These are phyloP conservation scores for Flueggea neowawraea DNA, from an alignment of 441 rosid genomes.

Conservation along the genomic window DNA sequence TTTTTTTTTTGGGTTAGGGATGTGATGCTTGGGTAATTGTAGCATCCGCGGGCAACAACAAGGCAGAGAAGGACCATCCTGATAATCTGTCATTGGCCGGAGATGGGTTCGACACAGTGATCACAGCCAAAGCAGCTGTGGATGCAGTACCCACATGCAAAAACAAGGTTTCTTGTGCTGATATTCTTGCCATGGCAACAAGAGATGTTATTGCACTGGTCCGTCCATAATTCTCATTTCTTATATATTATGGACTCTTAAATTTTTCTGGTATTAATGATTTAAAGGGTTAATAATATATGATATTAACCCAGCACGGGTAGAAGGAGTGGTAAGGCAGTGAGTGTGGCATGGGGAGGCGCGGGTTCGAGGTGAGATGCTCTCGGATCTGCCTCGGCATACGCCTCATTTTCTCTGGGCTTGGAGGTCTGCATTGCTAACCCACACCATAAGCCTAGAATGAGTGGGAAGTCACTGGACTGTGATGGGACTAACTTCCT, in stretches of 20 bases:
- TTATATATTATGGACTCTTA: too few species aligned
- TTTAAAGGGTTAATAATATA: background rate
- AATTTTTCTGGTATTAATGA: background rate
- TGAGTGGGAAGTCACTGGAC: too few species aligned
- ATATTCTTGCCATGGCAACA: constrained; percentile 85
- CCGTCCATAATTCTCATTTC: constrained; percentile 4
- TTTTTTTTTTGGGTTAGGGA: constrained; percentile 34
- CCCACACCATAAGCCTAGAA: too few species aligned
- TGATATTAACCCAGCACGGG: too few species aligned
- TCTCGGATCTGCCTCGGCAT: too few species aligned
- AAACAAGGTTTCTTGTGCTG: constrained; percentile 86
- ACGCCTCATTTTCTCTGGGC: too few species aligned
- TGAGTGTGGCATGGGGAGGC: too few species aligned
- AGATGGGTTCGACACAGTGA: constrained; percentile 87
- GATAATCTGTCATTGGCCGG: constrained; percentile 82
- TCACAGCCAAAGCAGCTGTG: constrained; percentile 77
- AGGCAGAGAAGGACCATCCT: constrained; percentile 83
- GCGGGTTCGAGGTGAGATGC: too few species aligned
- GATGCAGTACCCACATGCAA: constrained; percentile 50
- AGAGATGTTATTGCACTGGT: constrained; percentile 75
- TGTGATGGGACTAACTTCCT: too few species aligned
- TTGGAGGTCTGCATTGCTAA: too few species aligned
- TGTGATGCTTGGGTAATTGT: constrained; percentile 84
- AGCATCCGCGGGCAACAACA: constrained; percentile 42
- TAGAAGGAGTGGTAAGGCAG: too few species aligned